phyloP scores from a whole-genome alignment of 208 protist genomes.

The Leishmania major region DNA sequence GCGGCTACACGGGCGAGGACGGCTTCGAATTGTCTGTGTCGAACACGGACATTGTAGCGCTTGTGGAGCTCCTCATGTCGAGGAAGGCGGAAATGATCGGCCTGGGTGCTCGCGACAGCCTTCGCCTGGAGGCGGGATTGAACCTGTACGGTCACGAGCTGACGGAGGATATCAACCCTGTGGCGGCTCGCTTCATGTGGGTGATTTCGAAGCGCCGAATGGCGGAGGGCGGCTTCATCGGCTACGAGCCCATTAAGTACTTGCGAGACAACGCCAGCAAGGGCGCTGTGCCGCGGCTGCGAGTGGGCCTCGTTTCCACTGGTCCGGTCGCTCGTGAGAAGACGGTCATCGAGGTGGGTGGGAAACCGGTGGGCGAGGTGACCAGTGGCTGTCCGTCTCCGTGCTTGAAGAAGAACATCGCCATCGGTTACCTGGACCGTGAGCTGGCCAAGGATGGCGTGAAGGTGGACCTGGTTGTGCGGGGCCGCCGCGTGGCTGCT shows the following conservation, averaged over 20 bases:
- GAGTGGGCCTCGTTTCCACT: slow-evolving; percentile 90
- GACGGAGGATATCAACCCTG: slow-evolving; percentile 91
- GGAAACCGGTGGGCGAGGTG: slow-evolving; percentile 86
- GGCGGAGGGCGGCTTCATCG: slow-evolving; percentile 94
- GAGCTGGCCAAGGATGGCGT: slow-evolving; percentile 71
- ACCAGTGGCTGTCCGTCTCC: slow-evolving; percentile 93
- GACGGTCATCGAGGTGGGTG: slow-evolving; percentile 65
- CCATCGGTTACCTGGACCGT: slow-evolving; percentile 92
- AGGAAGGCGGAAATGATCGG: slow-evolving; percentile 75
- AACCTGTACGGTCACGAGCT: slow-evolving; percentile 99
- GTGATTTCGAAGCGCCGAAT: slow-evolving; percentile 94
- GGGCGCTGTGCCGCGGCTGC: slow-evolving; percentile 60
- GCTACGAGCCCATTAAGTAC: slow-evolving; percentile 82
- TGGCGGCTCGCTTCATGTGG: slow-evolving; percentile 96
- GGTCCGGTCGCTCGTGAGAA: slow-evolving; percentile 92
- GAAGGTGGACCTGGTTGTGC: slow-evolving; percentile 89
- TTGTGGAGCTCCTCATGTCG: slow-evolving; percentile 71
- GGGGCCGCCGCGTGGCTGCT: slow-evolving; percentile 72
- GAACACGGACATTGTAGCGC: slow-evolving; percentile 36
- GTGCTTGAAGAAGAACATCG: slow-evolving; percentile 89
- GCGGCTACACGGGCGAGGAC: slow-evolving; percentile 99
- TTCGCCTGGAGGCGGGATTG: slow-evolving; percentile 97
- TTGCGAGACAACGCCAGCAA: slow-evolving; percentile 42
- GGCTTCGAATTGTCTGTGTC: slow-evolving; percentile 97
- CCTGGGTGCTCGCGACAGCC: slow-evolving; percentile 95